phyloP scores from a whole-genome alignment of 2,329 filamentous ascomycete species.

The Claviceps sp. region DNA sequence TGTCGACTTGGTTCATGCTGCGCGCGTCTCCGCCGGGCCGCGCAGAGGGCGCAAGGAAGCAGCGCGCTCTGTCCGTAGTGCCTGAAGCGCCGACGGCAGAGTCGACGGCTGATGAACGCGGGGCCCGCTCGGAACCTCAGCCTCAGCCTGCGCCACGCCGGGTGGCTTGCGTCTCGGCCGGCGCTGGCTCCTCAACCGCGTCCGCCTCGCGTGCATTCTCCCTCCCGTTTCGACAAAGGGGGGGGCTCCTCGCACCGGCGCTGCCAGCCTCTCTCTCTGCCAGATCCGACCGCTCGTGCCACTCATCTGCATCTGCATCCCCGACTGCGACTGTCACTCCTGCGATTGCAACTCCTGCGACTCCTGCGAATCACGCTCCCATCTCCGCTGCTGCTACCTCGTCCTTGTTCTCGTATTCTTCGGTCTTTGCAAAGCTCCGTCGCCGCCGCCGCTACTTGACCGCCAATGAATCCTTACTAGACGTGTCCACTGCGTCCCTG shows the following conservation, averaged over 20 bases:
- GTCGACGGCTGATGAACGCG: background rate
- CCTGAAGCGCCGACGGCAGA: background rate
- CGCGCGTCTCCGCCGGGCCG: background rate
- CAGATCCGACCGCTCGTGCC: background rate
- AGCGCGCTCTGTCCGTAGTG: slow-evolving; percentile 1
- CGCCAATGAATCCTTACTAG: slow-evolving; percentile 15
- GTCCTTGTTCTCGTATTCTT: background rate
- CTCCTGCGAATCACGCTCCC: background rate
- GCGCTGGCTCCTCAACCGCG: background rate
- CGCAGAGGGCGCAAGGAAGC: background rate
- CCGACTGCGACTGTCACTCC: background rate
- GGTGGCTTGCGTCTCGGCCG: background rate
- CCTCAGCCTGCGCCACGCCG: background rate
- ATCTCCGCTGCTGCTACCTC: background rate
- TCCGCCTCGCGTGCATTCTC: background rate
- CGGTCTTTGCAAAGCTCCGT: slow-evolving; percentile 1
- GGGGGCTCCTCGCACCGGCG: background rate
- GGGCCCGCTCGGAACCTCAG: background rate
- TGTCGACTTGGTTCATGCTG: background rate
- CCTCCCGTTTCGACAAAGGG: background rate
- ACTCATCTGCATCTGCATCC: background rate
- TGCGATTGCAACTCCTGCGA: background rate
- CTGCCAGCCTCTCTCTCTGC: background rate
- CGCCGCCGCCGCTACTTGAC: slow-evolving; percentile 1
- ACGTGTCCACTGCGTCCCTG: slow-evolving; percentile 9